Conservation (phyloP, 768 basidiomycete species). For the Leccinum subgranulosum region DNA sequence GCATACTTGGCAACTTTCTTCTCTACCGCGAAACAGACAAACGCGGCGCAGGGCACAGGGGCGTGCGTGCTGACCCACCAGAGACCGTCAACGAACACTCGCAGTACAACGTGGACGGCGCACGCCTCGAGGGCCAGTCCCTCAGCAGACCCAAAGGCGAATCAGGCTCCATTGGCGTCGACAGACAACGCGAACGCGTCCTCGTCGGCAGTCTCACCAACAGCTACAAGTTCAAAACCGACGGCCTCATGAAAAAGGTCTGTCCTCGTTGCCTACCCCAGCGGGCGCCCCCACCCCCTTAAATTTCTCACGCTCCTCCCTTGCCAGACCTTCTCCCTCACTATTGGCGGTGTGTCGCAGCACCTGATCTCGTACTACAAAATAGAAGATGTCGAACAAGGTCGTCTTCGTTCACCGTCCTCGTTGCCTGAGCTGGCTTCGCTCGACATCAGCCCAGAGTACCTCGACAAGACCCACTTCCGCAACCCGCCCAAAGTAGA, state of each 20-base stretch:
- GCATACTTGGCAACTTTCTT: conserved; percentile 93
- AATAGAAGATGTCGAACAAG: conserved; percentile 85
- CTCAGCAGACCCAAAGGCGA: conserved; percentile 67
- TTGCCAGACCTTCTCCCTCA: conserved; percentile 83
- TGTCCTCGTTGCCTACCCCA: conserved; percentile 24
- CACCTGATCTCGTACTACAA: conserved; percentile 96
- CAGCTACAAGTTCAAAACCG: conserved; percentile 87
- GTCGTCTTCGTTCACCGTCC: conserved; percentile 84
- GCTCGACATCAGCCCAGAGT: conserved; percentile 82
- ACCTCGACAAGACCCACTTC: conserved; percentile 89
- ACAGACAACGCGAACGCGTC: conserved; percentile 74
- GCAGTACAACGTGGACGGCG: conserved; percentile 34
- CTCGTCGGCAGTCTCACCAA: conserved; percentile 91
- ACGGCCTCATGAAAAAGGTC: conserved; percentile 98
- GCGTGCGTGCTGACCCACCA: conserved; percentile 40
- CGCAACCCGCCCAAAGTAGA: conserved; percentile 89
- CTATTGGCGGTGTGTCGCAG: conserved; percentile 80
- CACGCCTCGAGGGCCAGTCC: conserved; percentile 37
- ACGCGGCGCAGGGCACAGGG: conserved; percentile 62
- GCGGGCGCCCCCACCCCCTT: not conserved
- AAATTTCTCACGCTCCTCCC: conserved; percentile 29
- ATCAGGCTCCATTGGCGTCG: conserved; percentile 44
- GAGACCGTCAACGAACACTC: conserved; percentile 40
- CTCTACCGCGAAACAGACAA: conserved; percentile 95
- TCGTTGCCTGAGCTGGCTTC: conserved; percentile 83